These are phyloP conservation scores for Scopulariopsis brevicaulis DNA, from an alignment of 2,329 filamentous ascomycete species.

Conservation along the genomic window DNA sequence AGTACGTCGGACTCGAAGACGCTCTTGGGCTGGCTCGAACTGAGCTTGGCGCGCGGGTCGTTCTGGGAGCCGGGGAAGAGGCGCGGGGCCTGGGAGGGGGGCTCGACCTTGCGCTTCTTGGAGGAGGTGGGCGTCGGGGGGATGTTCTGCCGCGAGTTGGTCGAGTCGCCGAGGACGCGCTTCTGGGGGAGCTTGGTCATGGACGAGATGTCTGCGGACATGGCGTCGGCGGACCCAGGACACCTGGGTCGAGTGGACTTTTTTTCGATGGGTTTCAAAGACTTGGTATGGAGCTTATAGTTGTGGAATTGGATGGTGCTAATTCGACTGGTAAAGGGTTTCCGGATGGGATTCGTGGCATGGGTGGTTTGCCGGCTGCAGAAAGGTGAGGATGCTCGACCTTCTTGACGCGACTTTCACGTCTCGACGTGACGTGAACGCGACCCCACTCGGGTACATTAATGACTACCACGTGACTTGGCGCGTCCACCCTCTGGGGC, in stretches of 20 bases:
- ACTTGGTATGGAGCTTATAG: background rate
- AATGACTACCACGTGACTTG: conserved; percentile 18
- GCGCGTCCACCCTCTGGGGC: conserved; percentile 7
- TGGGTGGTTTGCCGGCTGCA: background rate
- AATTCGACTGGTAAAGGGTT: background rate
- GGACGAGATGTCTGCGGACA: conserved; percentile 29
- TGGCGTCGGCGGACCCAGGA: background rate
- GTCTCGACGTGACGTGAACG: conserved; percentile 24
- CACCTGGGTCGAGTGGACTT: background rate
- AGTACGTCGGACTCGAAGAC: conserved; percentile 88
- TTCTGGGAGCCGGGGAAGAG: conserved; percentile 51
- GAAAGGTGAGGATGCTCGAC: background rate
- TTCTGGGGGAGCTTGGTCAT: conserved; percentile 52
- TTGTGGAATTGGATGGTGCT: background rate
- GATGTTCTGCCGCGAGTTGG: conserved; percentile 52
- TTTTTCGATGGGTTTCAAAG: background rate
- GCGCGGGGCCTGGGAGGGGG: conserved; percentile 42
- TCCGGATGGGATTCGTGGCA: background rate
- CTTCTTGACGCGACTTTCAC: conserved; percentile 5
- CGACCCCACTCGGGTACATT: conserved; percentile 8
- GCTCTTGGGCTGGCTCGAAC: conserved; percentile 75
- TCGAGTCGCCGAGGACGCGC: conserved; percentile 58
- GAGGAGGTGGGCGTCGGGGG: conserved; percentile 41
- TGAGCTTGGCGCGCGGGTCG: conserved; percentile 47
- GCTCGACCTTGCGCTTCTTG: conserved; percentile 80